phyloP scores from a whole-genome alignment of 1,284 basidiomycete genomes.

The Microbotryum lychnidis-dioicae region DNA sequence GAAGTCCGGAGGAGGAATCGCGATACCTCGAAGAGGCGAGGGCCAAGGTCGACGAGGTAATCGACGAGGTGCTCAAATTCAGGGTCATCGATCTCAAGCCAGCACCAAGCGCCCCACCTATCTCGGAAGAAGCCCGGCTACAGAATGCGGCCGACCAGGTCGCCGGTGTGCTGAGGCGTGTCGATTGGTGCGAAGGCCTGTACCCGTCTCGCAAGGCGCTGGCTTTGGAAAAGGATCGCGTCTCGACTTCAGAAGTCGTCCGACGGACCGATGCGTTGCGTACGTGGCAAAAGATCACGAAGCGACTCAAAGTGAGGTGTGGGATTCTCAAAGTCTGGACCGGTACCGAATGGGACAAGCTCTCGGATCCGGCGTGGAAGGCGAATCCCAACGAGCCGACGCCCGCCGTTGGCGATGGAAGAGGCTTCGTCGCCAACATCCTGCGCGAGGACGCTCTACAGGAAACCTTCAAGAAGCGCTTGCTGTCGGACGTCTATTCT shows the following conservation, averaged over 20 bases:
- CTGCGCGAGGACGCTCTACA: constrained; percentile 94
- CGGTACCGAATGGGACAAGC: constrained; percentile 54
- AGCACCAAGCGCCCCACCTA: constrained; percentile 37
- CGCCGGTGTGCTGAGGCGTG: constrained; percentile 45
- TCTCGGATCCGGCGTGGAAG: constrained; percentile 11
- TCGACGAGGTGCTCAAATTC: constrained; percentile 75
- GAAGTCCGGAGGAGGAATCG: constrained; percentile 73
- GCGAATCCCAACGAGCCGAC: constrained; percentile 2
- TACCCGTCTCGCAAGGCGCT: constrained; percentile 80
- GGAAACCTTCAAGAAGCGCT: constrained; percentile 87
- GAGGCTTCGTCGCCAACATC: constrained; percentile 76
- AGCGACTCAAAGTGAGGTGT: constrained; percentile 67
- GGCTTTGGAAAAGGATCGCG: constrained; percentile 63
- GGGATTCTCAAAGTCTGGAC: constrained; percentile 79
- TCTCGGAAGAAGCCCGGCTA: constrained; percentile 12
- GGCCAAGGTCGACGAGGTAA: constrained; percentile 68
- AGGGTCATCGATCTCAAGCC: constrained; percentile 47
- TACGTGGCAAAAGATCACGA: constrained; percentile 78
- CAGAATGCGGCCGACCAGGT: constrained; percentile 32
- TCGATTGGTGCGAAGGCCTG: constrained; percentile 74
- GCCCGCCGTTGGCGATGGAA: constrained; percentile 2
- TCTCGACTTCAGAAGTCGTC: constrained; percentile 60
- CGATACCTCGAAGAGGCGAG: constrained; percentile 73
- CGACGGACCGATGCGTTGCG: constrained; percentile 73
- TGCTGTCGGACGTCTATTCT: constrained; percentile 74